Evolutionary conservation across 352 stramenopile genomes (phyloP).

Genomic region (Phytophthora cryptogea): DNA sequence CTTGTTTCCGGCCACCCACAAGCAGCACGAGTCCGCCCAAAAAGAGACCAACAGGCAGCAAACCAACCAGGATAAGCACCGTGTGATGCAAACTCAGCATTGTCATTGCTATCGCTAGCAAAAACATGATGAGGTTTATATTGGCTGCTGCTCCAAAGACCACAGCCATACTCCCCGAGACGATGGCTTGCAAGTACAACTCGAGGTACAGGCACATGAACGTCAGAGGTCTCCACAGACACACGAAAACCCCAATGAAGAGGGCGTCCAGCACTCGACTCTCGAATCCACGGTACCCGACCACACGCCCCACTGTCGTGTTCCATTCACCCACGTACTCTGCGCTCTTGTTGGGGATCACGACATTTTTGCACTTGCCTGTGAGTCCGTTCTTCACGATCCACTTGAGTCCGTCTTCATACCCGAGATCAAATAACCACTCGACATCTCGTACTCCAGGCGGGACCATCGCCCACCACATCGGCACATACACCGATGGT

Average conservation of each 20-base stretch:
- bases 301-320: slow-evolving; percentile 75
- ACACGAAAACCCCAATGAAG: slow-evolving; percentile 75
- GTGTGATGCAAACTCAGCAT: slow-evolving; percentile 63
- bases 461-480: slow-evolving; percentile 86
- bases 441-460: slow-evolving; percentile 67
- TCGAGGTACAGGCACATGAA: slow-evolving; percentile 86
- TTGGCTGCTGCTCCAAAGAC: slow-evolving; percentile 73
- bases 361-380: slow-evolving; percentile 33
- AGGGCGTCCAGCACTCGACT: slow-evolving; percentile 72
- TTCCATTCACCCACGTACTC: slow-evolving; percentile 63
- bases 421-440: slow-evolving; percentile 88
- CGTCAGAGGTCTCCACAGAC: slow-evolving; percentile 77
- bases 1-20: slow-evolving; percentile 63
- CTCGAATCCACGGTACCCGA: slow-evolving; percentile 78
- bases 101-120: slow-evolving; percentile 46
- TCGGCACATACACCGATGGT: slow-evolving; percentile 87
- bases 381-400: slow-evolving; percentile 51
- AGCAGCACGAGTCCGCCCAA: slow-evolving; percentile 67
- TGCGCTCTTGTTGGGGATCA: slow-evolving; percentile 61
- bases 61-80: slow-evolving; percentile 60
- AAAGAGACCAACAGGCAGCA: slow-evolving; percentile 50
- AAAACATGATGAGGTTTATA: slow-evolving; percentile 60
- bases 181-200: slow-evolving; percentile 70
- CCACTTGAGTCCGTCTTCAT: slow-evolving; percentile 79
- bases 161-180: slow-evolving; percentile 71